Conservation (phyloP, 345 rosid genomes). For the Reutealis trisperma region DNA sequence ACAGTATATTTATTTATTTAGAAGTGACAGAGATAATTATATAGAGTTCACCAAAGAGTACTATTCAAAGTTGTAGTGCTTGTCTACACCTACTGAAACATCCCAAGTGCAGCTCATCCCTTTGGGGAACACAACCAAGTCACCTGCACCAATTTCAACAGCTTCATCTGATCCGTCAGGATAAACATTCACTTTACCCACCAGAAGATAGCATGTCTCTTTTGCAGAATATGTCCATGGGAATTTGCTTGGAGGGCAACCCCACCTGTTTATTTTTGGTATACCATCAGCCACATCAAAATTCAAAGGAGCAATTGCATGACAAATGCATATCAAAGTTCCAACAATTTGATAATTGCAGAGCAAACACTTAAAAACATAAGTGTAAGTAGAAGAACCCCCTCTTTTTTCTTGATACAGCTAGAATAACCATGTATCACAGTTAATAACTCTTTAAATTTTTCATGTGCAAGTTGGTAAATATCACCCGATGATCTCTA, state of each 20-base stretch:
- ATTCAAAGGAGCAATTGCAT: background rate
- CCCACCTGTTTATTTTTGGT: slow-evolving; percentile 59
- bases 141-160: slow-evolving; percentile 77
- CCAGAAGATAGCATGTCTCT: slow-evolving; percentile 75
- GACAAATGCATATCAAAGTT: background rate
- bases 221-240: slow-evolving; percentile 77
- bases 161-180: slow-evolving; percentile 71
- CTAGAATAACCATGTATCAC: too few relatives aligned
- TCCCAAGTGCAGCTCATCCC: slow-evolving; percentile 99
- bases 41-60: background rate
- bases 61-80: slow-evolving; percentile 78
- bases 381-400: background rate
- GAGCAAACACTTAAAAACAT: background rate
- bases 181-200: slow-evolving; percentile 76
- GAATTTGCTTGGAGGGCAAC: slow-evolving; percentile 91
- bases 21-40: background rate
- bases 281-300: background rate
- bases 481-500: background rate
- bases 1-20: background rate
- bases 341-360: background rate
- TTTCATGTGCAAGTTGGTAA: background rate
- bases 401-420: too few relatives aligned
- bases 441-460: background rate
- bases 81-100: slow-evolving; percentile 79
- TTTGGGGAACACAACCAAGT: slow-evolving; percentile 79